Conservation (phyloP, 805 yeast species). For the Metschnikowia peoriensis region DNA sequence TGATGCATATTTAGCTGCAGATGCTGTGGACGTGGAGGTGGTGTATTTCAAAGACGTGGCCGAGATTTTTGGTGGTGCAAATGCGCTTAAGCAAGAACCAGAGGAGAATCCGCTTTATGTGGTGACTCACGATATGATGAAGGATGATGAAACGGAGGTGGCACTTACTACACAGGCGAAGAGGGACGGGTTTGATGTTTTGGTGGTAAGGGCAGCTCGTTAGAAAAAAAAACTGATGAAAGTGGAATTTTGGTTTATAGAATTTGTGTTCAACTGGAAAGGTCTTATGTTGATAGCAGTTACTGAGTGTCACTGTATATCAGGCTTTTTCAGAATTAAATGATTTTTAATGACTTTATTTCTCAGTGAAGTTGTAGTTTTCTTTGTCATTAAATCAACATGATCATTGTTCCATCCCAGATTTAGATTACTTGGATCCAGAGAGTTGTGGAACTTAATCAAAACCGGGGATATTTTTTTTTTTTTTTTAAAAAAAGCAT, state of each 20-base stretch:
- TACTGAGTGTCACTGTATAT: too few species aligned
- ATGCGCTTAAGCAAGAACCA: background rate
- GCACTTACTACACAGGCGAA: conserved; percentile 5
- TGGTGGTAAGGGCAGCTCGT: conserved; percentile 15
- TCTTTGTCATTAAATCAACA: too few species aligned
- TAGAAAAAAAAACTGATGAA: background rate
- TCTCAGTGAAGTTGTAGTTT: too few species aligned
- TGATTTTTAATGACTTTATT: too few species aligned
- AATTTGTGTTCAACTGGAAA: too few species aligned
- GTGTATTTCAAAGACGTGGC: conserved; percentile 11
- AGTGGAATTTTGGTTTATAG: too few species aligned
- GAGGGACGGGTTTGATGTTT: conserved; percentile 12
- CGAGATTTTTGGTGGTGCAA: conserved; percentile 3
- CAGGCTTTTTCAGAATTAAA: too few species aligned
- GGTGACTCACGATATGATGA: conserved; percentile 16
- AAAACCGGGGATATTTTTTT: background rate
- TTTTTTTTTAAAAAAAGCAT: background rate
- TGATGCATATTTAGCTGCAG: conserved; percentile 8
- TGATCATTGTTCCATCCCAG: too few species aligned
- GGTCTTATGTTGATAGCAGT: too few species aligned
- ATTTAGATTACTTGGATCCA: too few species aligned
- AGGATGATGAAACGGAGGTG: background rate
- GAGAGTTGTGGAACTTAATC: too few species aligned
- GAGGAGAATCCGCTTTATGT: conserved; percentile 7
- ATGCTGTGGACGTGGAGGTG: conserved; percentile 1